Base-by-base conservation (phyloP, 805 yeast genomes). In the Metschnikowia koreensis region DNA sequence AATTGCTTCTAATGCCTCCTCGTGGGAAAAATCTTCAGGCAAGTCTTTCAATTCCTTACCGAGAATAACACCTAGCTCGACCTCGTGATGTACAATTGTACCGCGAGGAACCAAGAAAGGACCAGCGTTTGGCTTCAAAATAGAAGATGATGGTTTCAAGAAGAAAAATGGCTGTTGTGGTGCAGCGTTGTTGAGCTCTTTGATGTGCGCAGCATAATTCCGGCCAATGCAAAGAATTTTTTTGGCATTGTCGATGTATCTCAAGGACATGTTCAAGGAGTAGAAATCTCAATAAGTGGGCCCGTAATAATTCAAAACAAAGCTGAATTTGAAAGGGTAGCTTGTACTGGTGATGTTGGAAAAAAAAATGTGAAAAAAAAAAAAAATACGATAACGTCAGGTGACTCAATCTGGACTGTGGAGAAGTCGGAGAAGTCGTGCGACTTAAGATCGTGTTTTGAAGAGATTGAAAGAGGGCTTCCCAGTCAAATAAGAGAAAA, bases 141-240 rank as follows among this genome's bases (percentile, higher is more conserved):
- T 77, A 7, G 96, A 78, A 5, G 96, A 86, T 3, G 87, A 74
- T 10, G 99, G 99, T 70, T 94, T 94, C 58, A 92, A 72, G 67
- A 94, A 94, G 77, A 86, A 94, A 61, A 94, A 93, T 3, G 99
- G 99, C 64, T 84, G 89, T 36, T 77, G 73, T 2, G 99, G 98
- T 17, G 81, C 77, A 26, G 81, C 69, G 66, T 92, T 94, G 75
- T 89, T 87, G 52, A 94, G 75, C 68, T 94, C 99, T 56, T 86
- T 81, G 65, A 91, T 89, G 63, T 94, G 99, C 17, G 96, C 97
- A n/a, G 90, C 96, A 66, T 91, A 94, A 70, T 94, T 94, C 62
- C 99, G 86, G 42, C 99, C 99, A 59, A 94, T 93, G 69, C 99
- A 94, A 15, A 94, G 80, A 63, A 93, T 81, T 71, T 94, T 94